Conservation (phyloP, 1,139 yeast genomes). For the Pichia sp. region DNA sequence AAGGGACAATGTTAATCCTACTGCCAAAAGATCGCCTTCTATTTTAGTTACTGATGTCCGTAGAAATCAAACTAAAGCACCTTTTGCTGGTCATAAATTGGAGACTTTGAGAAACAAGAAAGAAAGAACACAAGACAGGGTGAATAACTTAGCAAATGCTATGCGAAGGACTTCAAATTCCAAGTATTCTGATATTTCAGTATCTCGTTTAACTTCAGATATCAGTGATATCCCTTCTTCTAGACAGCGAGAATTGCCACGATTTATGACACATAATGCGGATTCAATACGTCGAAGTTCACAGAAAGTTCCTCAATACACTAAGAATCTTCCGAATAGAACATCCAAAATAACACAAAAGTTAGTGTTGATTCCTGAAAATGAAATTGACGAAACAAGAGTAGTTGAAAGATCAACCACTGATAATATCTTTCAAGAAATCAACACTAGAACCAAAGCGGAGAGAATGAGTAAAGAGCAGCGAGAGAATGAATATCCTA, state of each 20-base stretch:
- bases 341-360: conserved; percentile 82
- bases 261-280: conserved; percentile 10
- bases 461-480: conserved; percentile 63
- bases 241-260: conserved; percentile 43
- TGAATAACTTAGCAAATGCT: conserved; percentile 10
- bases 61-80: conserved; percentile 54
- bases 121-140: conserved; percentile 12
- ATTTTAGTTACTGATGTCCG: conserved; percentile 87
- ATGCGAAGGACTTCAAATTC: conserved; percentile 23
- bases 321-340: conserved; percentile 72
- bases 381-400: conserved; percentile 10
- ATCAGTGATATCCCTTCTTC: conserved; percentile 85
- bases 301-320: conserved; percentile 40
- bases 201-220: conserved; percentile 62
- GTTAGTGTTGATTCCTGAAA: conserved; percentile 67
- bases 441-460: conserved; percentile 48
- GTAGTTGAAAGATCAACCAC: conserved; percentile 26
- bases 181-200: conserved; percentile 62
- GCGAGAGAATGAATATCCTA: conserved; percentile 61
- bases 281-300: conserved; percentile 17
- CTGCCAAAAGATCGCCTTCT: conserved; percentile 88
- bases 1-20: conserved; percentile 28
- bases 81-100: conserved; percentile 65
- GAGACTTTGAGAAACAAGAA: conserved; percentile 17
- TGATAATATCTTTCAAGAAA: conserved; percentile 27